Evolutionary conservation across 768 basidiomycete species (phyloP).

Genomic region (Tylopilus cervinicoccineus): DNA sequence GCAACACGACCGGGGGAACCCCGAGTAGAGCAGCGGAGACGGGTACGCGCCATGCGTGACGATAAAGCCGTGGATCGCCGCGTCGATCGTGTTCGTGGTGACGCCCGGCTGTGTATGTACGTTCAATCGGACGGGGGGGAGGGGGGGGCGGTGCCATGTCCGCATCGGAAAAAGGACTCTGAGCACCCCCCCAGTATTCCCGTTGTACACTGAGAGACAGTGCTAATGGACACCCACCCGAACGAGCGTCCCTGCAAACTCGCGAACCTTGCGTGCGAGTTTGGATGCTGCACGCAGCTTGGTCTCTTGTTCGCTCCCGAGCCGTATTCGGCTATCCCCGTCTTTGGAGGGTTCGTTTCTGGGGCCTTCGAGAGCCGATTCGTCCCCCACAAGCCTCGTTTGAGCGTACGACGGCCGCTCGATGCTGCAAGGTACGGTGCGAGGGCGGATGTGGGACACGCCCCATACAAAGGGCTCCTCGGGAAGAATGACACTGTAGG

Average conservation of each 20-base stretch:
- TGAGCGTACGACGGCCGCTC: slow-evolving; percentile 48
- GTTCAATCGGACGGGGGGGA: too few relatives aligned
- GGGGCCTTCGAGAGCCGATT: background rate
- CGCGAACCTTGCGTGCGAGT: slow-evolving; percentile 54
- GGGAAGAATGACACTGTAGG: slow-evolving; percentile 61
- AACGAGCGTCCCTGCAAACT: slow-evolving; percentile 51
- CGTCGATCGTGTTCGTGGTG: slow-evolving; percentile 76
- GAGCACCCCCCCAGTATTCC: too few relatives aligned
- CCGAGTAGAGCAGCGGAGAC: slow-evolving; percentile 74
- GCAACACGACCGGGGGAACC: slow-evolving; percentile 46
- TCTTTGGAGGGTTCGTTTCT: slow-evolving; percentile 1
- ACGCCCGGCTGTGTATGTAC: slow-evolving; percentile 51
- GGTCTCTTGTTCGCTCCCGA: slow-evolving; percentile 52
- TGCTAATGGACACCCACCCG: slow-evolving; percentile 37
- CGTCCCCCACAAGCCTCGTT: slow-evolving; percentile 5
- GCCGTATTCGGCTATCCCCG: slow-evolving; percentile 40
- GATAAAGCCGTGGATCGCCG: slow-evolving; percentile 68
- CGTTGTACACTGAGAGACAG: too few relatives aligned
- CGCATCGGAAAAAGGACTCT: too few relatives aligned
- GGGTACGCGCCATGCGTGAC: slow-evolving; percentile 73
- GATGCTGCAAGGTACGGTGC: slow-evolving; percentile 55
- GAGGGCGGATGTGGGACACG: slow-evolving; percentile 54
- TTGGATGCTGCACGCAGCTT: slow-evolving; percentile 49
- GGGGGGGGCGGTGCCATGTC: too few relatives aligned
- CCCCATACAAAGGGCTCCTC: slow-evolving; percentile 63